Evolutionary conservation across 164 flowering plant genomes (phyloP), one percentile per base, ranked within the genome.

Genomic region (Malania oleifera): DNA sequence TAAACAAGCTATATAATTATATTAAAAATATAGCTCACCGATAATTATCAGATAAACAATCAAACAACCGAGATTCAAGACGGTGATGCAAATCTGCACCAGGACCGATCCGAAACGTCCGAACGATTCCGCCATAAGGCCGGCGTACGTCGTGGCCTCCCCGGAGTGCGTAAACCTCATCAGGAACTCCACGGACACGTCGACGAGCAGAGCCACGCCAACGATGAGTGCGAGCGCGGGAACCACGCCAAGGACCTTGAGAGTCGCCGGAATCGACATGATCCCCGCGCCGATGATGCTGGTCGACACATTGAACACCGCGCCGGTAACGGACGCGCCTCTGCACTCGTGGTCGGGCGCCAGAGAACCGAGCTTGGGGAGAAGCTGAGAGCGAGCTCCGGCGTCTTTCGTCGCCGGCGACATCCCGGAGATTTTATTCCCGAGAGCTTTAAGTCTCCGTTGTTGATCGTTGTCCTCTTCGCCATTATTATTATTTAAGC

Each of bases 241-340:
- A 10, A 80, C 13, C 0, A 87, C 78, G 0, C 99, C 99, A 13
- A 95, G 61, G 7, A 91, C 91, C 73, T 91, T 91, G 5, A 91
- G 64, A 1, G 96, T 84, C 1, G 93, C 97, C 43, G 99, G 99
- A 43, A 93, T 82, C 5, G 99, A 88, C 99, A 93, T 93, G 44
- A 92, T 87, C 24, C 98, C 98, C 11, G 99, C 99, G 0, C 99
- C 99, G 41, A 95, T 77, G 39, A 89, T 87, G 72, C 85, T 89
- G 7, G 99, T 90, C 0, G 99, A 79, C 19, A 95, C 84, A 59
- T 95, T 95, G 73, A 90, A 91, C 53, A 89, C 89, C 0, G 97
- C 96, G 7, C 96, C 87, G 1, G 80, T 54, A 12, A 89, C 67
- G 13, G 96, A 73, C 1, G 79, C 55, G 9, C 55, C 37, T 1